A percentile compares a stretch with the other conserved stretches of the same genome.
These are phyloP conservation scores for Meyerozyma smithsonii DNA, from an alignment of 1,139 yeast genomes.

Conservation along the genomic window DNA sequence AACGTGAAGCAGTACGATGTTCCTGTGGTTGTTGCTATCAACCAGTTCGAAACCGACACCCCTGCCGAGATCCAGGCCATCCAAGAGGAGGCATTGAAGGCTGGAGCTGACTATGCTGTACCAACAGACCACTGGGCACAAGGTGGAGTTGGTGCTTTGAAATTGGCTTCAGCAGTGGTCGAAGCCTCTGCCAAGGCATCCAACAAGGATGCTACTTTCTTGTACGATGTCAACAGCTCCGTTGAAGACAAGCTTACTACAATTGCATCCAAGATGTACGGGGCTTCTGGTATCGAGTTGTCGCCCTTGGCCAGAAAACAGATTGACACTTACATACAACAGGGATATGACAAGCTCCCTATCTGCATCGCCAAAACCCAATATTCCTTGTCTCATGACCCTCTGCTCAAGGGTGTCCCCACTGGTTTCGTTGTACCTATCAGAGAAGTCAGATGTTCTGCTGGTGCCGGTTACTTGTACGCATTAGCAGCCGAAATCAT, in stretches of 20 bases:
- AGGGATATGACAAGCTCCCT: conserved; percentile 90
- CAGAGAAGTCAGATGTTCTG: conserved; percentile 88
- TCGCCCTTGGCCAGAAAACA: conserved; percentile 80
- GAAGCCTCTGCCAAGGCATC: conserved; percentile 51
- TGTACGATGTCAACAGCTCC: conserved; percentile 66
- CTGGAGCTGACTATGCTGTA: conserved; percentile 95
- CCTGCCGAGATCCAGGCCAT: conserved; percentile 80
- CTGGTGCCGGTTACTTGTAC: conserved; percentile 95
- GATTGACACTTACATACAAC: conserved; percentile 77
- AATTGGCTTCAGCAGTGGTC: conserved; percentile 81
- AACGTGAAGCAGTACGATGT: conserved; percentile 85
- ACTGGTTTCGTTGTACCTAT: conserved; percentile 92
- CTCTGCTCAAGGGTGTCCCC: conserved; percentile 91
- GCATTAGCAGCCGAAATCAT: conserved; percentile 97
- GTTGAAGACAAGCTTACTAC: conserved; percentile 80
- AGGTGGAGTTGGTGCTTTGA: conserved; percentile 94
- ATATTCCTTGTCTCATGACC: conserved; percentile 93
- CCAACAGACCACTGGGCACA: conserved; percentile 97
- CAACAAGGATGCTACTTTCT: conserved; percentile 57
- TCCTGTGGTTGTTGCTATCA: conserved; percentile 95
- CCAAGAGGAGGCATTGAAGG: conserved; percentile 75
- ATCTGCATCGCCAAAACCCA: conserved; percentile 98
- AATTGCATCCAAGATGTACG: conserved; percentile 90
- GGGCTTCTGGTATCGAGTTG: conserved; percentile 86
- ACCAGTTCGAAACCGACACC: conserved; percentile 84